Percentiles rank a stretch among this genome's conserved stretches.
phyloP scores from a whole-genome alignment of 1,284 basidiomycete species.

The Anthracocystis panici-leucophaei region DNA sequence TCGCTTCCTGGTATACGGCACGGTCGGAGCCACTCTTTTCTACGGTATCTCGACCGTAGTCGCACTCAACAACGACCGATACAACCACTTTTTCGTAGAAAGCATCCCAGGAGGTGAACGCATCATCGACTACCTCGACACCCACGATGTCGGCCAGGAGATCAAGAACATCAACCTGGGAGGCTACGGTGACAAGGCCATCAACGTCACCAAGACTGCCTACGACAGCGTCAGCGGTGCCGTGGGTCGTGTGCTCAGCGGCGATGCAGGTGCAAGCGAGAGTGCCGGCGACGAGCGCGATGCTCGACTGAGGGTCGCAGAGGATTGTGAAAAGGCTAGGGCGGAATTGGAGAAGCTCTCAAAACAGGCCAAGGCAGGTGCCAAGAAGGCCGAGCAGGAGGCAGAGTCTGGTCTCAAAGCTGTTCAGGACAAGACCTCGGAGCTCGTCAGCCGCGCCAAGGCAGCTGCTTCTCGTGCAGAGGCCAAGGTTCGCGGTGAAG shows the following conservation, averaged over 20 bases:
- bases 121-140: constrained; percentile 72
- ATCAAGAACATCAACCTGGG: constrained; percentile 52
- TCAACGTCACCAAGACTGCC: constrained; percentile 73
- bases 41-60: constrained; percentile 64
- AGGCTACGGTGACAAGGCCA: constrained; percentile 74
- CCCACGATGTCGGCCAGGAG: constrained; percentile 53
- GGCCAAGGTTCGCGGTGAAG: constrained; percentile 59
- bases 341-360: constrained; percentile 40
- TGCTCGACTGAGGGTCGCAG: constrained; percentile 43
- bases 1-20: constrained; percentile 54
- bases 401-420: constrained; percentile 45
- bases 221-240: constrained; percentile 64
- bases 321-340: constrained; percentile 55
- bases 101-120: constrained; percentile 80
- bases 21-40: constrained; percentile 57
- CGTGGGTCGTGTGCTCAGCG: constrained; percentile 50
- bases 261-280: constrained; percentile 51
- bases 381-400: constrained; percentile 69
- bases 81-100: constrained; percentile 82
- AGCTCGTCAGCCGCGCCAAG: constrained; percentile 54
- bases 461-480: constrained; percentile 73
- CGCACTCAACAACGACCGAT: constrained; percentile 61
- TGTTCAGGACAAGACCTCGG: constrained; percentile 52
- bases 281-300: constrained; percentile 48
- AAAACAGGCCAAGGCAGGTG: constrained; percentile 62